Conservation (phyloP, 345 rosid genomes). For the Stellera chamaejasme region DNA sequence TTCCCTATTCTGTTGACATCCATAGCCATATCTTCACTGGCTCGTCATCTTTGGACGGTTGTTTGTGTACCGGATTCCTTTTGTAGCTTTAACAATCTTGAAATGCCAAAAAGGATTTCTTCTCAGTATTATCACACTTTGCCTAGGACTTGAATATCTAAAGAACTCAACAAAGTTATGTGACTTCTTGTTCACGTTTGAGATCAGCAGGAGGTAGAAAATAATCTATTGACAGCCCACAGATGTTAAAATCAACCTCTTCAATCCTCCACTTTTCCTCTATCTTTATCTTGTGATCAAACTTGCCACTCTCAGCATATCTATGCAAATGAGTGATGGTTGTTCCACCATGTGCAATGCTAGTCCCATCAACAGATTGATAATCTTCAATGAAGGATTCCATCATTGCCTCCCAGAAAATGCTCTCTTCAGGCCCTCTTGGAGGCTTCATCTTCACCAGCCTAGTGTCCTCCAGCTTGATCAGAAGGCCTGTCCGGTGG, state of each 20-base stretch:
- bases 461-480: constrained; percentile 65
- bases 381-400: constrained; percentile 64
- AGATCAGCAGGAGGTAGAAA: constrained; percentile 89
- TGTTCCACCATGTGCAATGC: constrained; percentile 70
- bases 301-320: constrained; percentile 45
- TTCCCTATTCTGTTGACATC: no score
- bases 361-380: constrained; percentile 47
- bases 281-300: constrained; percentile 52
- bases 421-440: constrained; percentile 32
- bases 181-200: constrained; percentile 34
- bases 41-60: no score
- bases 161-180: no score
- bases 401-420: constrained; percentile 83
- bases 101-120: no score
- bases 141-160: no score
- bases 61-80: no score
- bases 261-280: constrained; percentile 93
- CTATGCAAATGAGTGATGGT: constrained; percentile 54
- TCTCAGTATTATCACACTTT: no score
- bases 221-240: constrained; percentile 63
- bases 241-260: constrained; percentile 78
- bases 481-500: constrained; percentile 74
- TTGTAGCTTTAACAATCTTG: no score
- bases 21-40: no score
- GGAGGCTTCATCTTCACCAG: constrained; percentile 53